Evolutionary conservation across 2,329 filamentous ascomycete species (phyloP), one percentile per base, ranked within the genome.

Genomic region (Pseudogymnoascus sp.): DNA sequence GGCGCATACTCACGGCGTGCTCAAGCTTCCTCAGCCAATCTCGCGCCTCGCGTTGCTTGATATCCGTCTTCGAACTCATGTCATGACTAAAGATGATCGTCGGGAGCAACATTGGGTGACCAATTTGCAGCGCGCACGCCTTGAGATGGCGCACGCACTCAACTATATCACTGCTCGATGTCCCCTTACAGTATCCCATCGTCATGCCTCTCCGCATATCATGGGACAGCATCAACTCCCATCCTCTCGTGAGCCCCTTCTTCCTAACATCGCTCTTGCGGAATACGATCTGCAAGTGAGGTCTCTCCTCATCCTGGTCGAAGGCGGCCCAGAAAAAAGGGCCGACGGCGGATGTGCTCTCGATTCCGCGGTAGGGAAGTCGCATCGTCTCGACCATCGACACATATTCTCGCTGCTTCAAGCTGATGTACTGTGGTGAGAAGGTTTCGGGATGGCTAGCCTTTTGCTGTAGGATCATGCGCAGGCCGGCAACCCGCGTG

Each of bases 191-290:
- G 72, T 80, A 87, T 62, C 84, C 84, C 4, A 81, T 83, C 1
- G 84, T 87, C 66, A 86, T 78, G 66, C 77, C 76, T 4, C 79
- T 81, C 12, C 73, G 75, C 73, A 86, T 81, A 61, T 77, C 79
- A 72, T 87, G 78, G 2, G 83, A 85, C 40, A 87, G 78, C 77
- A 85, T 84, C 64, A 86, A 77, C 72, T 87, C 84, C 83, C 84
- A 87, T 44, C 84, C 84, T 60, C 84, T 80, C 16, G 84, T 87
- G 70, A 78, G 80, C 63, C 83, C 83, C 74, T 83, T 85, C 71
- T 87, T 87, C 62, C 82, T 81, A 44, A 87, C 84, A 70, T 87
- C 84, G 18, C 82, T 85, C 73, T 87, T 87, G 67, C 84, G 81
- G 70, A 84, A 84, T 64, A 87, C 79, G 67, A 87, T 82, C 69